A percentile compares a stretch with the other conserved stretches of the same genome.
These are phyloP conservation scores for Ananas comosus DNA, from an alignment of 176 grass and related monocot species.

Conservation along the genomic window DNA sequence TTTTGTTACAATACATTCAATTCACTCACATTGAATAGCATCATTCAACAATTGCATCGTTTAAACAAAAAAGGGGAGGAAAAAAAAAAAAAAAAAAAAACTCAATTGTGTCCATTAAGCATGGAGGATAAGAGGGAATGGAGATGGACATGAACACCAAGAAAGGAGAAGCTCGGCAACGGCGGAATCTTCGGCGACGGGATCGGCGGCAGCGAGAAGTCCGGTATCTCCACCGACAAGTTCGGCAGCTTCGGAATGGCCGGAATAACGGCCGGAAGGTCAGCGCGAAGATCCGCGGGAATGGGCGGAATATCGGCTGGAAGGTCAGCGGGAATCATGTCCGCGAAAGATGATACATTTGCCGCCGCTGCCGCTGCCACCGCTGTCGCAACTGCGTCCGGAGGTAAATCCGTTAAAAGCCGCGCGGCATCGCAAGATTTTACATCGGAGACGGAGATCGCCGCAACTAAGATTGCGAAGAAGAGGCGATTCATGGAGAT, in stretches of 20 bases:
- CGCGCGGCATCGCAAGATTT: slow-evolving; percentile 8
- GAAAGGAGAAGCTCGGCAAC: slow-evolving; percentile 37
- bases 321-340: not conserved
- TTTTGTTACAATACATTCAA: too few species aligned
- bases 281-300: not conserved
- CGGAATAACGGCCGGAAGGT: not conserved
- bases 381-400: too few species aligned
- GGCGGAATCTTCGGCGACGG: slow-evolving; percentile 30
- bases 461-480: slow-evolving; percentile 26
- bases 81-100: not conserved
- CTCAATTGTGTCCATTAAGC: not conserved
- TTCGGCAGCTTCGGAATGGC: not conserved
- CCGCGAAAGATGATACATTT: not conserved
- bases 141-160: slow-evolving; percentile 29
- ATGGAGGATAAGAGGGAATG: slow-evolving; percentile 40
- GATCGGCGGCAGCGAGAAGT: slow-evolving; percentile 38
- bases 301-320: not conserved
- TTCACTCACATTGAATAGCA: too few species aligned
- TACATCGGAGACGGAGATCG: slow-evolving; percentile 10
- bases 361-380: not conserved
- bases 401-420: slow-evolving; percentile 1
- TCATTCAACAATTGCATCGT: not conserved
- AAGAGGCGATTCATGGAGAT: not conserved
- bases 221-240: not conserved
- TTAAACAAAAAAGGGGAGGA: not conserved